These are phyloP conservation scores for Claviceps purpurea DNA, from an alignment of 2,329 filamentous ascomycete genomes.

Conservation along the genomic window DNA sequence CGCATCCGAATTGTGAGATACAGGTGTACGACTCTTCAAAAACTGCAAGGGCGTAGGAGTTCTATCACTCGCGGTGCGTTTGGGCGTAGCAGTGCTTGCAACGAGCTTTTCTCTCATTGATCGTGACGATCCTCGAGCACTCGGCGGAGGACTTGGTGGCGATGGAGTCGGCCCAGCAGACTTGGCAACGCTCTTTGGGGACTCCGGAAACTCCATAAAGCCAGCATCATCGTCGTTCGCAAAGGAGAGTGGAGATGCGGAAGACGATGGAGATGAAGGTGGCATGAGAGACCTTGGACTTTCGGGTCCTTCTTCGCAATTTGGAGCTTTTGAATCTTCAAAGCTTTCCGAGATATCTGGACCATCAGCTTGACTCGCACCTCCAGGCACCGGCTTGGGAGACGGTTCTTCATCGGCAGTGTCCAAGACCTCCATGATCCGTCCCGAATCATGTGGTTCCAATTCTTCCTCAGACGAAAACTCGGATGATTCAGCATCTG, in stretches of 20 bases:
- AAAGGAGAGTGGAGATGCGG: neutral
- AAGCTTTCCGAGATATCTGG: neutral
- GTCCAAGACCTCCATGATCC: conserved; percentile 3
- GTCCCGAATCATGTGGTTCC: neutral
- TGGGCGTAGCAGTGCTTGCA: neutral
- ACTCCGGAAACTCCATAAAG: conserved; percentile 1
- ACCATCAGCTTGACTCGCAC: neutral
- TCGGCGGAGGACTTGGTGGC: conserved; percentile 3
- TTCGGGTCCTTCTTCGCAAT: neutral
- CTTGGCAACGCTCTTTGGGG: neutral
- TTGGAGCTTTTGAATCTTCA: neutral
- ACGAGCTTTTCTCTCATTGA: neutral
- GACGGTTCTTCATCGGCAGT: neutral
- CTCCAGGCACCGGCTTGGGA: neutral
- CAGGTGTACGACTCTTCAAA: neutral
- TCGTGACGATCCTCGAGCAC: neutral
- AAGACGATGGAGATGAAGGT: neutral
- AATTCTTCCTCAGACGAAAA: neutral
- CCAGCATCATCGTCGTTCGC: conserved; percentile 1
- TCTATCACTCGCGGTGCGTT: neutral
- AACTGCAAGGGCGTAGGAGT: neutral
- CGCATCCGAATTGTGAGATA: neutral
- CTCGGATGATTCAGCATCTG: neutral
- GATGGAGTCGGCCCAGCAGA: conserved; percentile 1
- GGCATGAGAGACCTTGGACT: neutral